Conservation (phyloP, 2,329 filamentous ascomycete species). For the Pestalotiopsis sp. region DNA sequence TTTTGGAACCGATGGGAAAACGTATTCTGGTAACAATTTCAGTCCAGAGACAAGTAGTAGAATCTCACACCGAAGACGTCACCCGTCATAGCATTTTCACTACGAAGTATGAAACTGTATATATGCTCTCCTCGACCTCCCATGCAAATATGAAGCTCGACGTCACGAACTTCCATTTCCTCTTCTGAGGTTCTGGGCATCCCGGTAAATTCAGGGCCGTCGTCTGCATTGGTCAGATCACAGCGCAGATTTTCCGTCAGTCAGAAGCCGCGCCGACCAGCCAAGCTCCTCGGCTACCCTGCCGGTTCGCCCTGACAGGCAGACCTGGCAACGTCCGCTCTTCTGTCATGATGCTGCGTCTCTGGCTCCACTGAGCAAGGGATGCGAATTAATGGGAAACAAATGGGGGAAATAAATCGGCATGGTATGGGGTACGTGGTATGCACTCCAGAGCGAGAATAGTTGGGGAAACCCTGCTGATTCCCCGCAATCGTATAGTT, state of each 20-base stretch:
- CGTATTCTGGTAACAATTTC: neutral
- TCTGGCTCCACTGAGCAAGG: neutral
- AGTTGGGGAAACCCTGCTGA: neutral
- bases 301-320: slow-evolving; percentile 3
- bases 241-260: slow-evolving; percentile 2
- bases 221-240: neutral
- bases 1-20: neutral
- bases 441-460: neutral
- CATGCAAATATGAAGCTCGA: neutral
- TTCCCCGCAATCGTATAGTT: slow-evolving; percentile 2
- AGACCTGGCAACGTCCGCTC: too few relatives aligned
- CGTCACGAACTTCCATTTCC: neutral
- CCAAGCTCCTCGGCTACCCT: neutral
- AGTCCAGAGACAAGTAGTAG: neutral
- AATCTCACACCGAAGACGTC: too few relatives aligned
- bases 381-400: neutral
- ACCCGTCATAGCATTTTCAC: too few relatives aligned
- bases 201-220: neutral
- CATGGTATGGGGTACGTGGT: neutral
- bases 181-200: too few relatives aligned
- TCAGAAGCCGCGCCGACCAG: neutral
- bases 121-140: neutral
- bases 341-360: neutral
- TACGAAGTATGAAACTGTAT: neutral
- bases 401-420: neutral